Evolutionary conservation across 2,329 filamentous ascomycete genomes (phyloP).

Genomic region (Paecilomyces niveus): DNA sequence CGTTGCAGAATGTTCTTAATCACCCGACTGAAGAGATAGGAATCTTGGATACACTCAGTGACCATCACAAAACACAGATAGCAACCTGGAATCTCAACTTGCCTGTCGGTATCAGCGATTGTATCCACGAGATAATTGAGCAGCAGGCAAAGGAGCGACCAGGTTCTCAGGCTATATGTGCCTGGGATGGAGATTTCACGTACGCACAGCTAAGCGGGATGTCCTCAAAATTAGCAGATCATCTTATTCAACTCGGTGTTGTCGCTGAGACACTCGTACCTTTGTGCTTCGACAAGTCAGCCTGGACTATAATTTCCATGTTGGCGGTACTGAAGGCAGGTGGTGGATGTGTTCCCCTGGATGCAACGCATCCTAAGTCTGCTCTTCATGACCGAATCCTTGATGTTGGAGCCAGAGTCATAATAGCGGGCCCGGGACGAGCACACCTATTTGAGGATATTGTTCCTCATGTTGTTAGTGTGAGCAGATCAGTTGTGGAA

Average conservation of each 20-base stretch:
- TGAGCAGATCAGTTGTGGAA: conserved; percentile 28
- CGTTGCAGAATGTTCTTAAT: conserved; percentile 31
- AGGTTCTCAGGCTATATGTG: conserved; percentile 17
- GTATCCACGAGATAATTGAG: conserved; percentile 21
- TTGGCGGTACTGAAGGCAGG: conserved; percentile 24
- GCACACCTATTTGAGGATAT: conserved; percentile 34
- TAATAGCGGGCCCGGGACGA: conserved; percentile 30
- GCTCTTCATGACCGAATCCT: conserved; percentile 31
- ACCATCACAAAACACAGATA: conserved; percentile 23
- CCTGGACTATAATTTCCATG: conserved; percentile 21
- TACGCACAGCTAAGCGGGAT: conserved; percentile 24
- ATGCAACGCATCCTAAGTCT: conserved; percentile 21
- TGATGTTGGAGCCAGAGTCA: conserved; percentile 33
- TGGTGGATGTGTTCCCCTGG: conserved; percentile 28
- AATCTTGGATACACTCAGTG: conserved; percentile 32
- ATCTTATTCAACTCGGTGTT: conserved; percentile 23
- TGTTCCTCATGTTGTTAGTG: conserved; percentile 32
- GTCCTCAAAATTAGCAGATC: conserved; percentile 23
- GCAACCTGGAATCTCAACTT: conserved; percentile 21
- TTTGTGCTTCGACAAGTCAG: conserved; percentile 19
- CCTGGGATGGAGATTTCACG: conserved; percentile 24
- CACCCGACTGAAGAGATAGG: conserved; percentile 24
- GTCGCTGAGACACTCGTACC: conserved; percentile 18
- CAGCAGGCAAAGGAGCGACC: conserved; percentile 16
- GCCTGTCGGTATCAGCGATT: conserved; percentile 16